These are phyloP conservation scores for Penicillium verhagenii DNA, from an alignment of 495 filamentous ascomycete genomes.

Conservation along the genomic window DNA sequence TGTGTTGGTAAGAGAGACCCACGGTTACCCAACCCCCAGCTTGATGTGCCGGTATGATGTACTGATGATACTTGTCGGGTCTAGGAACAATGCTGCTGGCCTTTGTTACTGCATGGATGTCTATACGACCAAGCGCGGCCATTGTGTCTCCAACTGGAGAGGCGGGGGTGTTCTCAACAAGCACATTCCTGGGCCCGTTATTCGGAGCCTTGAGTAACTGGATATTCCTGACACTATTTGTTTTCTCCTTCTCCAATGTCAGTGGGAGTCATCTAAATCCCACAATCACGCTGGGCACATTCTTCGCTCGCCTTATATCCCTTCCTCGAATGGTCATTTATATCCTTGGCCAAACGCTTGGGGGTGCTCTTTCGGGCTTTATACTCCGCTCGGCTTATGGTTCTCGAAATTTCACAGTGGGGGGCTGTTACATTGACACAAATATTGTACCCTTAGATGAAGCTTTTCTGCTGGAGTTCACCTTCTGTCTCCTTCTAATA, in stretches of 20 bases:
- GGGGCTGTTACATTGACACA: neutral
- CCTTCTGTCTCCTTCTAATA: slow-evolving; percentile 36
- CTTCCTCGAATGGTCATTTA: slow-evolving; percentile 37
- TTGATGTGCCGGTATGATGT: neutral
- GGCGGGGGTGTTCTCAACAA: neutral
- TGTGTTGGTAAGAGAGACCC: slow-evolving; percentile 13
- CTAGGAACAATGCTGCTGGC: neutral
- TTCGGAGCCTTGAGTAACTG: slow-evolving; percentile 34
- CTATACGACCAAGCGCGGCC: neutral
- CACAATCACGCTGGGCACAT: slow-evolving; percentile 42
- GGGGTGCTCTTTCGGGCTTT: slow-evolving; percentile 36
- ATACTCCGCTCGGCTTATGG: slow-evolving; percentile 11
- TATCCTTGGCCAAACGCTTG: slow-evolving; percentile 32
- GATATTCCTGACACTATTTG: slow-evolving; percentile 41
- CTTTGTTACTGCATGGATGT: neutral
- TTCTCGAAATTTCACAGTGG: neutral
- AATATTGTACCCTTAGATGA: neutral
- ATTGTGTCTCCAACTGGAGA: neutral
- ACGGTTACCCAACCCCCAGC: neutral
- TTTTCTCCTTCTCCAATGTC: slow-evolving; percentile 37
- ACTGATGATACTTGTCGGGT: neutral
- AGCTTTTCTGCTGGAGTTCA: slow-evolving; percentile 25
- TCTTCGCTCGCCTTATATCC: slow-evolving; percentile 39
- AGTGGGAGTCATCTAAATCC: slow-evolving; percentile 49
- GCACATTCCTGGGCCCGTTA: slow-evolving; percentile 6